Conservation (phyloP, 805 yeast genomes). For the Pachysolen tannophilus region DNA sequence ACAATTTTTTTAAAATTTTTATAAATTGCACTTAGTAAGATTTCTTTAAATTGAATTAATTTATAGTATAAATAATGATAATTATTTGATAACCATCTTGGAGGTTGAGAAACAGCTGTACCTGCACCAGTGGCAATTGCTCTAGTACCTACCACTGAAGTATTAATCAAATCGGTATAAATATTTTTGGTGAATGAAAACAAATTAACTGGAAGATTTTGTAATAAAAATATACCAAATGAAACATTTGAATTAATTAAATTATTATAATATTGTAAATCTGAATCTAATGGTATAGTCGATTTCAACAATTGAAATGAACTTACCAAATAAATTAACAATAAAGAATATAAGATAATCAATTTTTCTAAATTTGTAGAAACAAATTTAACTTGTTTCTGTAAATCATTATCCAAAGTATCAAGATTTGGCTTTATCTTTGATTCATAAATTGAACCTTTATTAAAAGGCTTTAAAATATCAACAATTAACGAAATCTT, state of each 20-base stretch:
- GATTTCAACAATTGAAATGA: constrained; percentile 25
- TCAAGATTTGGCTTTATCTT: too few relatives aligned
- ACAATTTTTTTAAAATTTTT: constrained; percentile 5
- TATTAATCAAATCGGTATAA: constrained; percentile 18
- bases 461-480: not conserved
- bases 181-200: constrained; percentile 12
- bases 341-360: constrained; percentile 14
- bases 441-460: too few relatives aligned
- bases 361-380: constrained; percentile 16
- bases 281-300: constrained; percentile 35
- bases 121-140: constrained; percentile 13
- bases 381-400: too few relatives aligned
- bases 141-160: constrained; percentile 12
- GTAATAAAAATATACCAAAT: constrained; percentile 29
- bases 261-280: constrained; percentile 39
- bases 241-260: constrained; percentile 24
- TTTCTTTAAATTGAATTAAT: not conserved
- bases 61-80: not conserved
- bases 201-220: constrained; percentile 25
- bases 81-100: constrained; percentile 17
- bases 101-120: constrained; percentile 9
- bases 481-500: not conserved
- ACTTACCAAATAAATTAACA: constrained; percentile 12
- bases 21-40: not conserved
- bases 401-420: too few relatives aligned